Conservation (phyloP, 2,329 filamentous ascomycete genomes). For the Sphaerulina vaccinii region DNA sequence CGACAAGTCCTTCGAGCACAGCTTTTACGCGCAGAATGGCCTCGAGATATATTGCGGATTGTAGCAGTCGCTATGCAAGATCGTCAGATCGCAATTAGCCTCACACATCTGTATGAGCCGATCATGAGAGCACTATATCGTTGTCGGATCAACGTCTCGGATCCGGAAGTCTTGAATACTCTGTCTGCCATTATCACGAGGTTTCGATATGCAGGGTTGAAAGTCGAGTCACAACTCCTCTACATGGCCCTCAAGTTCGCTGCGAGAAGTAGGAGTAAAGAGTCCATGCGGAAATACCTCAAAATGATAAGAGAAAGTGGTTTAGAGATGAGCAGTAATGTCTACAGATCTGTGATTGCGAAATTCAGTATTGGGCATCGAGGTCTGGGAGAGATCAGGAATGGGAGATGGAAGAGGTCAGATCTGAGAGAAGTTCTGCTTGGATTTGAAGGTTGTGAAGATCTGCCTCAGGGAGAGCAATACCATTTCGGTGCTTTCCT, state of each 20-base stretch:
- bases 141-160: constrained; percentile 33
- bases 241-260: constrained; percentile 37
- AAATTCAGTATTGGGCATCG: constrained; percentile 40
- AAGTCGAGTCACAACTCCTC: constrained; percentile 25
- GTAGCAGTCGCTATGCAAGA: constrained; percentile 34
- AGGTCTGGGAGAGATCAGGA: constrained; percentile 40
- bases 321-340: constrained; percentile 26
- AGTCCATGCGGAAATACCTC: constrained; percentile 37
- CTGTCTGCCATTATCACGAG: constrained; percentile 33
- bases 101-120: constrained; percentile 29
- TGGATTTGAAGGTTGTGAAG: constrained; percentile 34
- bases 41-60: constrained; percentile 33
- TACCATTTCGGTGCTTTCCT: constrained; percentile 37
- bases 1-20: constrained; percentile 32
- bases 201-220: constrained; percentile 28
- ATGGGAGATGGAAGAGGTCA: constrained; percentile 37
- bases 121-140: constrained; percentile 37
- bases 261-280: constrained; percentile 32
- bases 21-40: constrained; percentile 32
- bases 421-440: constrained; percentile 39
- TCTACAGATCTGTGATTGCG: constrained; percentile 38
- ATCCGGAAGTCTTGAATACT: constrained; percentile 30
- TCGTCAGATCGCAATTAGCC: constrained; percentile 18
- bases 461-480: constrained; percentile 31
- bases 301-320: constrained; percentile 22